Base-by-base conservation (phyloP, 202 grass and related monocot genomes). In the Schoenoplectus triqueter region DNA sequence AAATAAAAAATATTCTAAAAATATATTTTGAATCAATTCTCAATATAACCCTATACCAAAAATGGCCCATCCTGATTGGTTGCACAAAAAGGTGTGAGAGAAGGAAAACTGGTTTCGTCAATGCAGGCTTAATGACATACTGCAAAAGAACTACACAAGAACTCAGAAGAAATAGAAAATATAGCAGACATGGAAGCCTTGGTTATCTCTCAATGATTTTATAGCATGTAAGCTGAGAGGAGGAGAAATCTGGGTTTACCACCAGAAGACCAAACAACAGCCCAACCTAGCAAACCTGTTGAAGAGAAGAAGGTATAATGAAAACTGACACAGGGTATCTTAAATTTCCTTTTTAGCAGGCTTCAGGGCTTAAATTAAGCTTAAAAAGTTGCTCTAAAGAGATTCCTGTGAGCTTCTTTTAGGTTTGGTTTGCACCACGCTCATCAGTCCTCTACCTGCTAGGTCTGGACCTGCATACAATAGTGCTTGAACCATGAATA, bases 61-160 rank as follows among this genome's bases (percentile, higher is more conserved):
- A 92, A 92, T 98, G 83, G 76, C 89, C 85, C 95, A 98, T 86
- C 95, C 95, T 82, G 95, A 98, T 85, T 98, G 92, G 95, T 87
- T 98, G 80, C 92, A 95, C 64, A 98, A 98, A 91, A 95, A 92
- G 84, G 95, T 98, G 48, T 88, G 89, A 85, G 95, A 98, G 89
- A 98, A 98, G 86, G 92, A 95, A 51, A 92, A 98, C 84, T 78
- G 88, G 74, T 95, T 98, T 89, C 92, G 89, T 41, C 95, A 98
- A 84, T 91, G 95, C 74, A 98, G 95, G 84, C 76, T 98, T 62
- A 90, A 54, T 49, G 95, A 98, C 87, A 90, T 98, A 89, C 85
- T 73, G 60, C 88, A 83, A 88, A 89, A 31, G 83, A 77, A 73
- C 93, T 85, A 86, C 76, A 90, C 57, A 84, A 80, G 13, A 87